These are phyloP conservation scores for Aspergillus pseudonomiae DNA, from an alignment of 2,329 filamentous ascomycete genomes.

Conservation along the genomic window DNA sequence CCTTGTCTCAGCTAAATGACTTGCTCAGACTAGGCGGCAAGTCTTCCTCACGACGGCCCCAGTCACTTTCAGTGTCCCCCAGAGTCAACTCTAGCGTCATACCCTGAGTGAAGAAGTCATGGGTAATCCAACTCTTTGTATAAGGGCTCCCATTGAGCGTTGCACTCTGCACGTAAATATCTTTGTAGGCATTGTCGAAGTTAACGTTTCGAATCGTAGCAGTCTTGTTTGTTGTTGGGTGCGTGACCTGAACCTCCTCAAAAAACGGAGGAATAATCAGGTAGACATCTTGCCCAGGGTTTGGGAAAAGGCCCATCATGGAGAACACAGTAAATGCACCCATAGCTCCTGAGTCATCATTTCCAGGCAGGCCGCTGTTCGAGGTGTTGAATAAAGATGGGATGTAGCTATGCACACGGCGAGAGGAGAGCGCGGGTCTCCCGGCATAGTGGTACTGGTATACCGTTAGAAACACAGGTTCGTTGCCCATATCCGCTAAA, in stretches of 20 bases:
- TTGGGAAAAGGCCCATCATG: conserved; percentile 72
- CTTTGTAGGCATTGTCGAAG: conserved; percentile 60
- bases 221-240: conserved; percentile 60
- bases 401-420: conserved; percentile 65
- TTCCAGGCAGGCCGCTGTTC: conserved; percentile 63
- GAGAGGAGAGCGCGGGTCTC: conserved; percentile 55
- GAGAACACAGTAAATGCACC: conserved; percentile 67
- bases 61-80: conserved; percentile 63
- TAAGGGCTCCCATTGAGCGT: conserved; percentile 64
- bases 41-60: conserved; percentile 64
- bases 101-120: conserved; percentile 69
- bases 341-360: conserved; percentile 72
- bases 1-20: neutral
- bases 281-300: conserved; percentile 69
- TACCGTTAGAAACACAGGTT: conserved; percentile 65
- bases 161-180: conserved; percentile 67
- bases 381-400: conserved; percentile 62
- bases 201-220: conserved; percentile 61
- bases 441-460: conserved; percentile 72
- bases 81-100: conserved; percentile 65
- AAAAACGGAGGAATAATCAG: conserved; percentile 71
- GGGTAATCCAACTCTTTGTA: conserved; percentile 66
- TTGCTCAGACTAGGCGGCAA: conserved; percentile 55
- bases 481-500: conserved; percentile 68
- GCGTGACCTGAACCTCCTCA: conserved; percentile 59